These are phyloP conservation scores for Endocladia muricata DNA, from an alignment of 31 red algal genomes.

Conservation along the genomic window DNA sequence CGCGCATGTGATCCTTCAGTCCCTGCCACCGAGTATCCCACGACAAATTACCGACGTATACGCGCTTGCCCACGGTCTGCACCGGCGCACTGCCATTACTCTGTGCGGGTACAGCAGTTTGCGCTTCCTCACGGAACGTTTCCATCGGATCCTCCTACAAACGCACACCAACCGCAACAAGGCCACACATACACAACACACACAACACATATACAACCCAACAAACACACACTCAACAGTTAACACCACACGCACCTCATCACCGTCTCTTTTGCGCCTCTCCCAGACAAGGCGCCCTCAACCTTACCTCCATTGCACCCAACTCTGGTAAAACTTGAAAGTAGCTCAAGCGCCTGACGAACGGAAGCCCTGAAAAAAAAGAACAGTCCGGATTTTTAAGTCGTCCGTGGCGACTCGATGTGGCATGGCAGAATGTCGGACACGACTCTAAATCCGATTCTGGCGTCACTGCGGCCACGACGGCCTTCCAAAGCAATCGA, in stretches of 20 bases:
- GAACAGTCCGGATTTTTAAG: too few species aligned
- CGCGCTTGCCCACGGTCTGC: conserved; percentile 58
- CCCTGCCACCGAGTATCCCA: conserved; percentile 94
- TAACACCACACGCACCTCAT: background rate
- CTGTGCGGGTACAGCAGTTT: conserved; percentile 24
- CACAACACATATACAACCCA: background rate
- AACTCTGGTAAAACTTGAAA: too few species aligned
- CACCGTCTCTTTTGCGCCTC: background rate
- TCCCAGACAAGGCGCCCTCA: background rate
- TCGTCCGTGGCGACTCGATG: too few species aligned
- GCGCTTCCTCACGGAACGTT: conserved; percentile 43
- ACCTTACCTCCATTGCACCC: conserved; percentile 16
- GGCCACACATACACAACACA: background rate
- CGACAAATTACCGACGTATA: conserved; percentile 95
- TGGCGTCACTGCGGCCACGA: too few species aligned
- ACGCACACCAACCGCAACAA: background rate
- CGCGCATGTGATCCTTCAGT: conserved; percentile 98
- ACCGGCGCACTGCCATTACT: conserved; percentile 28
- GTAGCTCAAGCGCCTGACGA: too few species aligned
- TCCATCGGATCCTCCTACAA: conserved; percentile 59
- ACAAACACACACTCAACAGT: background rate
- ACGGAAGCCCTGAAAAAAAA: too few species aligned
- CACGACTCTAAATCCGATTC: too few species aligned
- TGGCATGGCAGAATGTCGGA: too few species aligned
- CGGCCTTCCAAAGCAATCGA: too few species aligned